Conservation (phyloP, 169 alveolate species). For the Plasmodium billcollinsi region DNA sequence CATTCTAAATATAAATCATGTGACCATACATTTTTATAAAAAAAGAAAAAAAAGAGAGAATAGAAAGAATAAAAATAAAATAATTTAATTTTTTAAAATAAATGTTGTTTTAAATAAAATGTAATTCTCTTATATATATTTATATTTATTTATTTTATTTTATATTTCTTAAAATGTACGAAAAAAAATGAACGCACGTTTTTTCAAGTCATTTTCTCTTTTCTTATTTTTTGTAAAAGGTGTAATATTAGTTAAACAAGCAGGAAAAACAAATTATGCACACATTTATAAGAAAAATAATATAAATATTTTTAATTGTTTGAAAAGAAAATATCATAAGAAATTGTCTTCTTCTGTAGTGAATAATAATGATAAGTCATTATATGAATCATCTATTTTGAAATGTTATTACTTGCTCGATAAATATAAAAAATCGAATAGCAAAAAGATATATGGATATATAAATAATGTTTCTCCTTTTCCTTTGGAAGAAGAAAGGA, state of each 20-base stretch:
- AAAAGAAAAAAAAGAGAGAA: too few species aligned
- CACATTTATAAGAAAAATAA: not conserved
- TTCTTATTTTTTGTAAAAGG: slow-evolving; percentile 2
- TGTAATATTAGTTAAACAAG: not conserved
- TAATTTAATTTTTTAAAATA: too few species aligned
- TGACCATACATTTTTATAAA: too few species aligned
- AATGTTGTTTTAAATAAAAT: too few species aligned
- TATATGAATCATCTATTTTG: not conserved
- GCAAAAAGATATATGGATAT: not conserved
- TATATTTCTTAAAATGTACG: not conserved
- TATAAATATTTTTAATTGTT: not conserved
- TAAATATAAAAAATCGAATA: slow-evolving; percentile 1
- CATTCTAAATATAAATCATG: too few species aligned
- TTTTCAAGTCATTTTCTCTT: slow-evolving; percentile 3
- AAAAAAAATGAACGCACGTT: slow-evolving; percentile 10
- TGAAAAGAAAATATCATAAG: not conserved
- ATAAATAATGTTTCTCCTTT: not conserved
- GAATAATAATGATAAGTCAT: too few species aligned
- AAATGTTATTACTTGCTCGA: not conserved
- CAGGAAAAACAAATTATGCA: not conserved
- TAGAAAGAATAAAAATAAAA: too few species aligned
- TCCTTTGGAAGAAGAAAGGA: not conserved
- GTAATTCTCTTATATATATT: too few species aligned
- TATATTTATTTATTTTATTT: too few species aligned
- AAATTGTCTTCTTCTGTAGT: not conserved